Evolutionary conservation across 306 rosid genomes (phyloP).

Genomic region (Prunus padus): DNA sequence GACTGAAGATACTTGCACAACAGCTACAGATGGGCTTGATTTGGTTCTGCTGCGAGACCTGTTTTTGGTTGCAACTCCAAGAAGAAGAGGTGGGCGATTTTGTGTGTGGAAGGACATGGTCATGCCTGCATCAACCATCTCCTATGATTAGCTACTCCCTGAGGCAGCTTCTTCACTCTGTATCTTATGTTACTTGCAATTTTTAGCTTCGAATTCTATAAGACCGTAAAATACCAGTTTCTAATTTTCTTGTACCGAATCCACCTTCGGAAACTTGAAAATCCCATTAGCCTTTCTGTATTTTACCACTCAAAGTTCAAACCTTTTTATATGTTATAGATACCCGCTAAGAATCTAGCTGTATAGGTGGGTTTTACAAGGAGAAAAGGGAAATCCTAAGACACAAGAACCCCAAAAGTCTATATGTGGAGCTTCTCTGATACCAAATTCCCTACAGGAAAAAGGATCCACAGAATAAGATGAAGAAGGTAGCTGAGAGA

Average conservation of each 20-base stretch:
- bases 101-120: slow-evolving; percentile 34
- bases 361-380: neutral
- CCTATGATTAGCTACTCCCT: neutral
- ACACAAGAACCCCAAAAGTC: neutral
- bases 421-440: neutral
- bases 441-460: neutral
- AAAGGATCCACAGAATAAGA: neutral
- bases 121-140: slow-evolving; percentile 40
- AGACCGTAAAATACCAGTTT: neutral
- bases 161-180: no score
- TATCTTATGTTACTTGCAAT: neutral
- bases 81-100: slow-evolving; percentile 33
- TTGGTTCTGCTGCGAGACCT: slow-evolving; percentile 27
- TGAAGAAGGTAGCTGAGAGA: slow-evolving; percentile 17
- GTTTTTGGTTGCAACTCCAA: slow-evolving; percentile 27
- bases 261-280: neutral
- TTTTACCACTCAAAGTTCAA: neutral
- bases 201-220: neutral
- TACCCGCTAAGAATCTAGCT: neutral
- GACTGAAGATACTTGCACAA: slow-evolving; percentile 39
- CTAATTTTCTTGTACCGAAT: neutral
- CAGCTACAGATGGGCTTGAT: slow-evolving; percentile 27
- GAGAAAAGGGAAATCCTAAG: neutral
- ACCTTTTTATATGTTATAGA: neutral
- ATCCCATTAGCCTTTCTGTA: neutral